Base-by-base conservation (phyloP, 1,284 basidiomycete genomes). In the Cutaneotrichosporon mucoides region DNA sequence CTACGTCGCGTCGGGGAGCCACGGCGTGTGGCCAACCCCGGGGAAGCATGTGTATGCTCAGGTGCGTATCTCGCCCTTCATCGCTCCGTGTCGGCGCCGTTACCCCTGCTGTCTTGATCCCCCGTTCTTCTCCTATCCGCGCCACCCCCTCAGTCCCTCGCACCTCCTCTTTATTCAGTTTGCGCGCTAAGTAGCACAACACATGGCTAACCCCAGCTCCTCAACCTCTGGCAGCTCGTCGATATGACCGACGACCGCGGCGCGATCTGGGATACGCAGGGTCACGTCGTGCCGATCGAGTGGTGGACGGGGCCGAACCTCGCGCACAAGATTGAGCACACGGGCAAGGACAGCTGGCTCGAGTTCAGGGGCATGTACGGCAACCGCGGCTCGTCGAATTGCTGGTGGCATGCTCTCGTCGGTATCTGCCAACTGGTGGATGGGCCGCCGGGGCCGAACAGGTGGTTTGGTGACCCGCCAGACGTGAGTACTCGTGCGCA, bases 41-140 rank as follows among this genome's bases (percentile, higher is more conserved):
- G 76, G 75, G 1, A 65, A 70, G 38, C 76, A 78, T 50, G 66
- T 72, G 9, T 76, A 73, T 48, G 75, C 74, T 6, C 50, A 73
- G 66, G 68, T 42, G 63, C 61, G 45, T 43, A 58, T 12, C 24
- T 24, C 24, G 24, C 24, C 24, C 24, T 24, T 24, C 24, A 24
- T 24, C 24, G 24, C 24, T 24, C 24, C 24, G 24, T 24, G 24
- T 24, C 24, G 24, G 24, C 24, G 24, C 24, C 24, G 24, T 24
- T 24, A 24, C 24, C 24, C 24, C 24, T 24, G 24, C 24, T 24
- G 24, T 24, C 24, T 24, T 24, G 24, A 24, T 24, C 24, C 24
- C 24, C 24, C 24, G 24, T 24, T 24, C 24, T 24, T 24, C 24
- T 24, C 24, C 24, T 24, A 24, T 24, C 24, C 24, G 24, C 24